Percentiles rank a stretch among this genome's conserved stretches.
These are phyloP conservation scores for Wickerhamiella allomyrinae DNA, from an alignment of 805 yeast genomes.

Conservation along the genomic window DNA sequence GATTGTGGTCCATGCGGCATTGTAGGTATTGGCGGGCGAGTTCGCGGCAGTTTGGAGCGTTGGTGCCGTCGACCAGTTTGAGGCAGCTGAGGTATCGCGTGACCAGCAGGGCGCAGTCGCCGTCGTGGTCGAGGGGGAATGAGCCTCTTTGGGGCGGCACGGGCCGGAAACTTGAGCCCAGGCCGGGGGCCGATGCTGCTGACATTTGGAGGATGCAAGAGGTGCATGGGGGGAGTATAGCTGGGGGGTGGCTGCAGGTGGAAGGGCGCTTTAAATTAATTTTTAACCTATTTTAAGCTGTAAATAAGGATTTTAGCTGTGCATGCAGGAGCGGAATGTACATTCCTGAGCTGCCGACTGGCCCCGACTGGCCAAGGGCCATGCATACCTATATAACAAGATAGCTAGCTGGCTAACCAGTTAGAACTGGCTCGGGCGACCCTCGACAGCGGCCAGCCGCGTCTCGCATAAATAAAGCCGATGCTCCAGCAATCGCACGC, in stretches of 20 bases:
- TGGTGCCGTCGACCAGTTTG: constrained; percentile 60
- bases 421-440: no score
- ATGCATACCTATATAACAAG: no score
- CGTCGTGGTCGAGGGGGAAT: constrained; percentile 82
- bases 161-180: constrained; percentile 31
- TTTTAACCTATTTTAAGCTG: no score
- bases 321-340: no score
- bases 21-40: constrained; percentile 69
- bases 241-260: no score
- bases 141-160: constrained; percentile 96
- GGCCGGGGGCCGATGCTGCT: constrained; percentile 23
- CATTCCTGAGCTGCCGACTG: no score
- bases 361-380: no score
- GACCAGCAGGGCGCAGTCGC: constrained; percentile 71
- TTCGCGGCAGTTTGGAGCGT: constrained; percentile 81
- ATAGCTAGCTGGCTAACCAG: no score
- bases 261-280: no score
- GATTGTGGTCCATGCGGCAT: constrained; percentile 75
- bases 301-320: no score
- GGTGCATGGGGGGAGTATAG: no score
- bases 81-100: constrained; percentile 61
- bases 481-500: constrained; percentile 21
- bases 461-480: constrained; percentile 9
- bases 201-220: constrained; percentile 16
- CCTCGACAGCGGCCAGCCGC: constrained; percentile 20